Evolutionary conservation across 306 rosid species (phyloP), one percentile per base, ranked within the genome.

Genomic region (Quercus engelmannii): DNA sequence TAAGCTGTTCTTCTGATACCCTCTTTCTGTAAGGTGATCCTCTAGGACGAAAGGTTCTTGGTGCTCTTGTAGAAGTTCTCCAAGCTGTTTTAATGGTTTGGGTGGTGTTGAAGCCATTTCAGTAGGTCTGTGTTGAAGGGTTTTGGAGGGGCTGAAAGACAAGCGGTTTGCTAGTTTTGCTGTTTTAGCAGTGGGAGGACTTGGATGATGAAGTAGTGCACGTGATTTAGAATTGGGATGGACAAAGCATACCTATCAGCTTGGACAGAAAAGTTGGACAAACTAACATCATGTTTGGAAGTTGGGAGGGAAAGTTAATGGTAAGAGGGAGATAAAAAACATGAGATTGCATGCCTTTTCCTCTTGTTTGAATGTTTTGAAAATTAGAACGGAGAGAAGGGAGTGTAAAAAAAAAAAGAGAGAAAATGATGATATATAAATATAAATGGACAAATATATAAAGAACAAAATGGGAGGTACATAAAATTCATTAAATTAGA

Each of bases 1-100:
- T 41, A 28, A 59, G 63, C 85, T 67, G 84, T 73, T 90, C 43
- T 69, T 86, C 55, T 80, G 69, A 67, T 73, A 82, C 52, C 93
- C 82, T 87, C 85, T 87, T 83, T 96, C 99, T 18, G 73, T 26
- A 38, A 96, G 92, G 88, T 86, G 89, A 74, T 65, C 62, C 55
- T 96, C 90, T 14, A 93, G 77, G 74, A 81, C 81, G 78, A 96
- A 96, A 31, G 99, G 99, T 11, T 93, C 98, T 83, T 93, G 97
- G 62, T 89, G 82, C 71, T 90, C 88, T 63, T 85, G 88, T 2
- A 93, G 92, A 73, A 95, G 90, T 49, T 91, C 92, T 64, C 75
- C 85, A 0, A 94, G 94, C 52, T 82, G 89, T 79, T 86, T 95
- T 69, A 41, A 73, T 69, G 91, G 79, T 78, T 79, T 86, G 51